Evolutionary conservation across 345 rosid species (phyloP), one percentile per base, ranked within the genome.

Genomic region (Kernera saxatilis): DNA sequence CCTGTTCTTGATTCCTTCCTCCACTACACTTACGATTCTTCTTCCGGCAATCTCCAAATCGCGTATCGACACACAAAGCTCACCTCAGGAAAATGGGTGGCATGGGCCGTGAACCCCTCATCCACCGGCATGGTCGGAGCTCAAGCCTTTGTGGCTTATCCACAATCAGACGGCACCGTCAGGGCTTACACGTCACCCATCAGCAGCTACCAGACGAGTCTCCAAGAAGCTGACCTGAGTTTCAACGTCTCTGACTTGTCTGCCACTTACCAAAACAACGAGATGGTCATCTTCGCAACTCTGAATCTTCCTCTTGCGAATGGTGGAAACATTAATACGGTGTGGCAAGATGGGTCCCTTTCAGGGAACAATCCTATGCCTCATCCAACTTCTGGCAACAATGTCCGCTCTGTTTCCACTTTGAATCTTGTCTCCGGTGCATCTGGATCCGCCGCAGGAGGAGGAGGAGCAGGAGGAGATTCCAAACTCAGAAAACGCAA

Each of bases 71-170:
- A 86, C 65, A 52, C 84, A 7, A 79, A 82, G 1, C 66, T 83
- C 52, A 39, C 81, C 33, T 13, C 91, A 18, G 58, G 83, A 3
- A 78, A 49, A 60, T 91, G 97, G 99, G 85, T 88, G 29, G 88
- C 93, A 5, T 94, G 97, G 99, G 96, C 90, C 13, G 78, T 94
- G 44, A 94, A 94, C 71, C 99, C 99, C 0, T 77, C 70, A 0
- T 70, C 83, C 32, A 67, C 76, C 0, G 88, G 88, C 35, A 94
- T 94, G 99, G 72, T 75, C 6, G 97, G 97, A 1, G 76, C 96
- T 5, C 96, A 94, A 70, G 87, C 99, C 43, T 81, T 94, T 10
- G 86, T 94, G 30, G 98, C 98, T 8, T 85, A 76, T 77, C 96
- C 72, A 44, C 83, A 73, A 29, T 9, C 79, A 6, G 73, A 88